These are phyloP conservation scores for Ophiognomonia clavigignenti-juglandacearum DNA, from an alignment of 2,329 filamentous ascomycete genomes.

Conservation along the genomic window DNA sequence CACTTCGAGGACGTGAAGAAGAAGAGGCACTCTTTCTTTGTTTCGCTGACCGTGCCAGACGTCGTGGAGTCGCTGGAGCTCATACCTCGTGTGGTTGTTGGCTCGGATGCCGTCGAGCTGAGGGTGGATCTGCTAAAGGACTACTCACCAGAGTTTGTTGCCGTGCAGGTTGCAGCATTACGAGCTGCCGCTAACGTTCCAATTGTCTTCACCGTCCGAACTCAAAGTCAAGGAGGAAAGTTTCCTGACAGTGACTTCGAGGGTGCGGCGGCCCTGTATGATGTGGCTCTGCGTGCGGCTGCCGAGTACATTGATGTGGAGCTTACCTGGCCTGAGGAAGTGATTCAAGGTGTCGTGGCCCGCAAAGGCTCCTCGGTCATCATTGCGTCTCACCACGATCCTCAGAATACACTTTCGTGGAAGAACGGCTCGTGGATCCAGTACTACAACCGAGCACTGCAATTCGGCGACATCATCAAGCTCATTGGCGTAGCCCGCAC, in stretches of 20 bases:
- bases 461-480: constrained; percentile 92
- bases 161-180: constrained; percentile 75
- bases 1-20: constrained; percentile 53
- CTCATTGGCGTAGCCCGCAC: constrained; percentile 75
- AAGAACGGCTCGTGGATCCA: constrained; percentile 87
- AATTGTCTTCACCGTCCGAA: constrained; percentile 89
- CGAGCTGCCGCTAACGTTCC: constrained; percentile 69
- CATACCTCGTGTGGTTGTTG: constrained; percentile 70
- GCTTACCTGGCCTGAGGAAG: constrained; percentile 74
- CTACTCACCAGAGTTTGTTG: constrained; percentile 69
- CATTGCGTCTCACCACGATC: constrained; percentile 95
- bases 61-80: constrained; percentile 58
- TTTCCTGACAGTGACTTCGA: constrained; percentile 75
- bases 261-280: constrained; percentile 71
- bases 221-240: constrained; percentile 76
- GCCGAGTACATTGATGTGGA: constrained; percentile 93
- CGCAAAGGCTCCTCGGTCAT: constrained; percentile 70
- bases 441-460: constrained; percentile 83
- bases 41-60: constrained; percentile 80
- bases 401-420: constrained; percentile 75
- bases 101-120: constrained; percentile 88
- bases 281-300: constrained; percentile 72
- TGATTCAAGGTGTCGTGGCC: constrained; percentile 65
- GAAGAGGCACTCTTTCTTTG: constrained; percentile 82
- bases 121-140: constrained; percentile 87